These are phyloP conservation scores for Daldinia caldariorum DNA, from an alignment of 495 filamentous ascomycete species.

Conservation along the genomic window DNA sequence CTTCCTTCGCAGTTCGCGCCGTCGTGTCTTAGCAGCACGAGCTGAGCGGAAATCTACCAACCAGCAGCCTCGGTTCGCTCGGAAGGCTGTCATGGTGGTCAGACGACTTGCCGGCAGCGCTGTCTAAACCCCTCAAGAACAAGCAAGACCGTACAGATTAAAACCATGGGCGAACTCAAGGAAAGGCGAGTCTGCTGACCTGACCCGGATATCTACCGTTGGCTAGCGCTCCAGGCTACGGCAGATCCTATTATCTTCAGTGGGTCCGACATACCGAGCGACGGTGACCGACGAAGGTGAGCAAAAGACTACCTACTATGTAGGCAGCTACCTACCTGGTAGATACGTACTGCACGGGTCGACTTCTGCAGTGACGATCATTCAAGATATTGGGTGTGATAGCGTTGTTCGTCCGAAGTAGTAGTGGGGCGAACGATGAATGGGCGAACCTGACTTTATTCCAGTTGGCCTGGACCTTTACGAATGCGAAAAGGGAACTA, in stretches of 20 bases:
- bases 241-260: slow-evolving; percentile 30
- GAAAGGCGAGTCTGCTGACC: slow-evolving; percentile 37
- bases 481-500: slow-evolving; percentile 18
- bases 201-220: slow-evolving; percentile 40
- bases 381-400: slow-evolving; percentile 24
- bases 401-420: slow-evolving; percentile 16
- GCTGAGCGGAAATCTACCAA: slow-evolving; percentile 37
- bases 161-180: slow-evolving; percentile 32
- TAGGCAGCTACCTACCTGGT: background rate
- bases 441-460: slow-evolving; percentile 33
- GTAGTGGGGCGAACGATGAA: slow-evolving; percentile 36
- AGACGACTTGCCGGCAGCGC: slow-evolving; percentile 30
- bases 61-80: slow-evolving; percentile 26
- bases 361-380: slow-evolving; percentile 37
- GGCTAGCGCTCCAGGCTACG: slow-evolving; percentile 31
- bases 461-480: slow-evolving; percentile 21
- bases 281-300: slow-evolving; percentile 42
- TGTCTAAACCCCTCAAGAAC: slow-evolving; percentile 17
- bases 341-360: slow-evolving; percentile 26
- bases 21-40: slow-evolving; percentile 22
- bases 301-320: slow-evolving; percentile 7
- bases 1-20: slow-evolving; percentile 15
- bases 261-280: slow-evolving; percentile 40
- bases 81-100: slow-evolving; percentile 37
- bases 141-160: slow-evolving; percentile 6